A percentile compares a stretch with the other conserved stretches of the same genome.
These are phyloP conservation scores for Schoenoplectus triqueter DNA, from an alignment of 202 grass and related monocot genomes.

Conservation along the genomic window DNA sequence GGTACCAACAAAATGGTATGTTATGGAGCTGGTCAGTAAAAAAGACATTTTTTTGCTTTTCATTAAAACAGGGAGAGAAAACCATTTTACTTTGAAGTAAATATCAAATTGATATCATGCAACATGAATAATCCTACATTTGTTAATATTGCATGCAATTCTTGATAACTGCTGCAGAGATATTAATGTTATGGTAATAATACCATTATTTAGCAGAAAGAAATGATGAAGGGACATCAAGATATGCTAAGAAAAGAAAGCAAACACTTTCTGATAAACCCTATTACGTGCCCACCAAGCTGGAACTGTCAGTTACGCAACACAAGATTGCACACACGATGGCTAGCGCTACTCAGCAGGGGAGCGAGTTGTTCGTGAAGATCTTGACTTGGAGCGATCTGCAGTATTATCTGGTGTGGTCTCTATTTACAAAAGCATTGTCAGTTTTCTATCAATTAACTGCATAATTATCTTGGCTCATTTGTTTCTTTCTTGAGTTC, in stretches of 20 bases:
- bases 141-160: too few relatives aligned
- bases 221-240: neutral
- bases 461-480: neutral
- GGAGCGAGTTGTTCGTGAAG: conserved; percentile 13
- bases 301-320: neutral
- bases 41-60: neutral
- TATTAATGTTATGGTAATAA: neutral
- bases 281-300: neutral
- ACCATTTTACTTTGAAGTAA: conserved; percentile 1
- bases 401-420: neutral
- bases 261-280: neutral
- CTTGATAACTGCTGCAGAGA: neutral
- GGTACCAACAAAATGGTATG: neutral
- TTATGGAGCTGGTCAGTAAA: too few relatives aligned
- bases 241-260: neutral
- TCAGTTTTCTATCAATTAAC: neutral
- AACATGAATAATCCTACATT: neutral
- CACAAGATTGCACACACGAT: conserved; percentile 12
- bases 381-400: neutral
- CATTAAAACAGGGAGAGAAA: neutral
- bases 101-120: neutral
- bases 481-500: neutral
- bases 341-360: neutral
- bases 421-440: neutral
- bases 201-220: neutral